These are phyloP conservation scores for Endothia cerciana DNA, from an alignment of 2,329 filamentous ascomycete genomes.

Conservation along the genomic window DNA sequence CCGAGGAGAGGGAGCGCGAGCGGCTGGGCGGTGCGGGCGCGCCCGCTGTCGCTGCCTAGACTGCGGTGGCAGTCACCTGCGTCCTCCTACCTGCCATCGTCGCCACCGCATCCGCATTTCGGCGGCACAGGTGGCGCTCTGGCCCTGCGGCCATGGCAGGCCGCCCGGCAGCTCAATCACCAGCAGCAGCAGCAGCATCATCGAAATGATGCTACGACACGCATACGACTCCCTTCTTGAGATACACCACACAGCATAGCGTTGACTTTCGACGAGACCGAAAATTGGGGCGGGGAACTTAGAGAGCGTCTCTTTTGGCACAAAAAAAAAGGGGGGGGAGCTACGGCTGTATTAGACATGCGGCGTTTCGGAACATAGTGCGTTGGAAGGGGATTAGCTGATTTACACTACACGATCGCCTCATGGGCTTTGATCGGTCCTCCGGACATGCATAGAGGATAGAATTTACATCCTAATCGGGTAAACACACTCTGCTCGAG, in stretches of 20 bases:
- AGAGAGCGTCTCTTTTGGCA: conserved; percentile 10
- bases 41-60: conserved; percentile 19
- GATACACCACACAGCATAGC: conserved; percentile 27
- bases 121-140: neutral
- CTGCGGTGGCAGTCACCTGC: neutral
- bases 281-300: conserved; percentile 11
- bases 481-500: conserved; percentile 8
- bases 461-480: conserved; percentile 17
- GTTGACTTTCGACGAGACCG: conserved; percentile 22
- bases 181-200: conserved; percentile 5
- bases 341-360: conserved; percentile 14
- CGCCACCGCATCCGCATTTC: neutral
- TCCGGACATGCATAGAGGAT: conserved; percentile 21
- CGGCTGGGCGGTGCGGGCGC: conserved; percentile 23
- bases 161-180: neutral
- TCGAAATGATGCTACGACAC: conserved; percentile 17
- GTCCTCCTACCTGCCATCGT: neutral
- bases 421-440: conserved; percentile 15
- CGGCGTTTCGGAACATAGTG: conserved; percentile 18
- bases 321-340: conserved; percentile 11
- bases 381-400: conserved; percentile 7
- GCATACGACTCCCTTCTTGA: conserved; percentile 21
- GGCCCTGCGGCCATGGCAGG: neutral
- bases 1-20: conserved; percentile 78
- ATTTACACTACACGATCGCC: conserved; percentile 23